phyloP scores from a whole-genome alignment of 1,139 yeast species.

The Blastobotrys raffinosifermentans region DNA sequence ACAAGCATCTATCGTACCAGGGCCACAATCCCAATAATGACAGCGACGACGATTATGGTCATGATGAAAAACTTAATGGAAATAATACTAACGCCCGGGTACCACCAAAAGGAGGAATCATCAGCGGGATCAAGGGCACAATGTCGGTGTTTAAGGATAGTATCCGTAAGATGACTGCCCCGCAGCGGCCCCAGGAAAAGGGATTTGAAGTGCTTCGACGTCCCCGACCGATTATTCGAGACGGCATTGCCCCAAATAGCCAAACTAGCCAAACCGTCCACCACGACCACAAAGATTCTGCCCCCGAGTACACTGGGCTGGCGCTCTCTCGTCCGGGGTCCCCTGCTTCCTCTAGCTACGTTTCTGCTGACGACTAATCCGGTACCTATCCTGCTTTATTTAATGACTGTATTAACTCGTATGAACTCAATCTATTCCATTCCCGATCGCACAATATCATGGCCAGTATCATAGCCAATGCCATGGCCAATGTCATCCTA shows the following conservation, averaged over 20 bases:
- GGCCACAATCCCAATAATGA: too few relatives aligned
- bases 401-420: too few relatives aligned
- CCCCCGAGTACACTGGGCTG: too few relatives aligned
- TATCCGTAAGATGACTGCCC: constrained; percentile 4
- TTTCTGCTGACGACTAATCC: background rate
- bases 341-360: too few relatives aligned
- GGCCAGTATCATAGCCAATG: too few relatives aligned
- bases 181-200: constrained; percentile 1
- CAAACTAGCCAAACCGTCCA: too few relatives aligned
- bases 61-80: constrained; percentile 10
- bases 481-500: too few relatives aligned
- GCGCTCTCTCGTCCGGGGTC: too few relatives aligned
- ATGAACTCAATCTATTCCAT: background rate
- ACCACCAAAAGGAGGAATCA: background rate
- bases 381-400: background rate
- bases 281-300: background rate
- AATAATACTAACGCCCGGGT: constrained; percentile 12
- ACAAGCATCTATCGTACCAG: too few relatives aligned
- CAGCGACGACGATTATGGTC: constrained; percentile 12
- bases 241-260: too few relatives aligned
- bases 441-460: constrained; percentile 3
- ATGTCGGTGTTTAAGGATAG: constrained; percentile 10
- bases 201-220: constrained; percentile 8
- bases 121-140: constrained; percentile 1
- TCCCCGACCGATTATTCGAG: background rate